phyloP scores from a whole-genome alignment of 257 asterid genomes.

The Scutellaria baicalensis region DNA sequence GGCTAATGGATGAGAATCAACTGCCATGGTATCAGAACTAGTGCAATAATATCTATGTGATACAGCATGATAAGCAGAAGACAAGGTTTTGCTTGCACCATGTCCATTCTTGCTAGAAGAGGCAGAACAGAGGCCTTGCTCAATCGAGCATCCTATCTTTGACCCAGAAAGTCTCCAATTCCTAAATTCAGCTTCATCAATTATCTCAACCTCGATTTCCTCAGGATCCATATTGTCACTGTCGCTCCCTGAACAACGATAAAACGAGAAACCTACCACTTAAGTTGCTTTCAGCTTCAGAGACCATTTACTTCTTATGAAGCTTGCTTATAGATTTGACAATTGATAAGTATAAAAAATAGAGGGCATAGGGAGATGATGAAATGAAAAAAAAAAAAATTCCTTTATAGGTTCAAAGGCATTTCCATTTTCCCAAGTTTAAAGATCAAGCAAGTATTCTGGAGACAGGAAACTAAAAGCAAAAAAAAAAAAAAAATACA shows the following conservation, averaged over 20 bases:
- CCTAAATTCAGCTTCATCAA: conserved; percentile 9
- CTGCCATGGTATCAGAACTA: not conserved
- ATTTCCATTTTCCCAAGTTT: not conserved
- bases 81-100: not conserved
- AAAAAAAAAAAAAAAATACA: no score
- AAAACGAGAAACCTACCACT: not conserved
- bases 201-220: not conserved
- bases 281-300: not conserved
- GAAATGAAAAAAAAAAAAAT: not conserved
- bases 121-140: not conserved
- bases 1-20: not conserved
- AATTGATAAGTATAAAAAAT: not conserved
- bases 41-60: not conserved
- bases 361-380: not conserved
- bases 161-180: not conserved
- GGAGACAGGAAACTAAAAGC: no score
- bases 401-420: not conserved
- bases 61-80: not conserved
- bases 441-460: not conserved
- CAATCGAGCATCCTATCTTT: not conserved
- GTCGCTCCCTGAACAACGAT: not conserved
- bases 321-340: not conserved
- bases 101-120: not conserved
- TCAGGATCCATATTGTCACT: not conserved
- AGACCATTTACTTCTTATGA: not conserved